Base-by-base conservation (phyloP, 345 rosid genomes). In the Linum tenue region DNA sequence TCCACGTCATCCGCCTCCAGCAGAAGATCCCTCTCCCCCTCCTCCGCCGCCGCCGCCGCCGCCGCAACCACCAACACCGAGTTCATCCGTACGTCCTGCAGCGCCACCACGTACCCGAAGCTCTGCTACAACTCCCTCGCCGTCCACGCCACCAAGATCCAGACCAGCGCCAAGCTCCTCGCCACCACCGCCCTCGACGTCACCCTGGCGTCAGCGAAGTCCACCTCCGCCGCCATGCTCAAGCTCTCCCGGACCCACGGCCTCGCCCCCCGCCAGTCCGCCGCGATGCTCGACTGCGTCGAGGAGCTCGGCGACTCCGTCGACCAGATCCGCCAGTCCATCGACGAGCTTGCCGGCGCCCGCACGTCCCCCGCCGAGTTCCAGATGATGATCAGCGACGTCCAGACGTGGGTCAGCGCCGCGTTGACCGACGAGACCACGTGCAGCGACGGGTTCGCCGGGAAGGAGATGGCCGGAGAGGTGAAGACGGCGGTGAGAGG, bases 91-190 rank as follows among this genome's bases (percentile, higher is more conserved):
- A 60, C 66, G 14, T 71, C 82, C 0, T 81, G 85, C 71, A 57
- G 64, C 5, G 55, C 40, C 60, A 78, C 85, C 15, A 55, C 64
- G 9, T 78, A 81, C 74, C 79, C 75, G 2, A 63, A 31, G 3
- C 71, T 76, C 6, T 78, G 85, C 77, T 67, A 48, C 65, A 64
- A 38, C 70, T 78, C 85, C 58, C 82, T 81, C 39, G 72, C 77
- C 8, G 43, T 31, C 55, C 70, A 76, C 57, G 74, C 82, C 12
- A 37, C 39, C 73, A 59, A 64, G 12, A 76, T 78, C 75, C 63
- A 81, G 12, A 67, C 72, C 6, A 66, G 70, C 75, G 78, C 78
- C 7, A 67, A 62, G 71, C 72, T 73, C 61, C 70, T 78, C 10
- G 73, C 75, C 48, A 48, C 67, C 1, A 56, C 73, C 5, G 72